A percentile compares a stretch with the other conserved stretches of the same genome.
Conservation (phyloP, 2,329 filamentous ascomycete genomes). For the Hymenotorrendiella dingleyae region DNA sequence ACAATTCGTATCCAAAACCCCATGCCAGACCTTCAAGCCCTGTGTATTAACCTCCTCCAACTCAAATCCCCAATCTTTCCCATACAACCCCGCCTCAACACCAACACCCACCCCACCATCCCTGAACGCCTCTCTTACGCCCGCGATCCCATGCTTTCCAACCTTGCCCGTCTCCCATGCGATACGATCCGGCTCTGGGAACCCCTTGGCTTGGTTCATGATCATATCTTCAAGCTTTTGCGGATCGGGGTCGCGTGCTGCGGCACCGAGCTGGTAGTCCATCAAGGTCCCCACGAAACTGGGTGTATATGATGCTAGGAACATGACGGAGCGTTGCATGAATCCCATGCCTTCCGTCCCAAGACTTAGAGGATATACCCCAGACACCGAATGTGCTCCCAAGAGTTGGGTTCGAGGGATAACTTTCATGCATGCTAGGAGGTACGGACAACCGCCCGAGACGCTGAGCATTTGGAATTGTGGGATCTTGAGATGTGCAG, state of each 20-base stretch:
- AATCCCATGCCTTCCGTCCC: conserved; percentile 11
- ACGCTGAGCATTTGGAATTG: conserved; percentile 39
- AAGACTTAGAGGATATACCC: conserved; percentile 7
- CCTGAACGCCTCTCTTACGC: conserved; percentile 7
- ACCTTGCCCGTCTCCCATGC: conserved; percentile 5
- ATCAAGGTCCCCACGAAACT: conserved; percentile 5
- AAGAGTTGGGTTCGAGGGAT: conserved; percentile 22
- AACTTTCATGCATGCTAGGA: conserved; percentile 38
- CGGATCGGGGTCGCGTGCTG: conserved; percentile 9
- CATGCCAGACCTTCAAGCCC: conserved; percentile 15
- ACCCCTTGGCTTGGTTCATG: conserved; percentile 1
- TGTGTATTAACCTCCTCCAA: conserved; percentile 11
- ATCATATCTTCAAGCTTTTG: conserved; percentile 6
- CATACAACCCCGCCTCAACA: conserved; percentile 3
- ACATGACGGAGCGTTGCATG: conserved; percentile 1
- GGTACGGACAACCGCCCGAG: conserved; percentile 41
- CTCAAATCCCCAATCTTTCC: conserved; percentile 14
- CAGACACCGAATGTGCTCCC: conserved; percentile 5
- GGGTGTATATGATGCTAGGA: conserved; percentile 3
- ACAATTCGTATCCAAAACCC: conserved; percentile 12
- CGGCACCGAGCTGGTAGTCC: conserved; percentile 7
- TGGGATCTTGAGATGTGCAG: conserved; percentile 35
- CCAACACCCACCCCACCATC: conserved; percentile 4
- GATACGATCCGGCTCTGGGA: conserved; percentile 3
- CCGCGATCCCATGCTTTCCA: background rate